Base-by-base conservation (phyloP, 1,139 yeast species). In the Blastobotrys malaysiensis region DNA sequence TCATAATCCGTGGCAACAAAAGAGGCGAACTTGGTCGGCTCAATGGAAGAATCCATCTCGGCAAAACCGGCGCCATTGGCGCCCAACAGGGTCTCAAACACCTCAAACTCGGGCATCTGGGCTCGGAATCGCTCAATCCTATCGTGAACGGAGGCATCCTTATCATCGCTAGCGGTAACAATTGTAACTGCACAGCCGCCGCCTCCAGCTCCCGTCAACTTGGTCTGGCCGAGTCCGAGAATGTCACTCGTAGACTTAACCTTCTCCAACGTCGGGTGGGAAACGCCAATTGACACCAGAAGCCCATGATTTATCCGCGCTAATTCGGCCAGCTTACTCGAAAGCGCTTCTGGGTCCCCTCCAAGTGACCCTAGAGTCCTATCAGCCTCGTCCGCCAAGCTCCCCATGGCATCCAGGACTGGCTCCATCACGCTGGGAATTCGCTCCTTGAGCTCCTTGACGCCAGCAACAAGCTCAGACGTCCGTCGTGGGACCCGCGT, bases 141-240 rank as follows among this genome's bases (percentile, higher is more conserved):
- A 1, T 76, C 77, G 7, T 70, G 71, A 16, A 67, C 65, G 11
- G 77, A 61, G 1, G 55, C 60, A 1, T 58, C 64, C 46, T 68
- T 73, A 1, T 69, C 66, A 2, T 73, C 74, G 9, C 75, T 77
- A 51, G 81, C 84, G 51, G 81, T 76, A 11, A 91, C 77, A 52
- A 93, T 73, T 0, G 98, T 93, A 55, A 95, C 86, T 18, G 97
- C 96, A 74, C 99, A 93, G 1, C 99, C 99, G 48, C 99, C 99
- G 18, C 99, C 99, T 22, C 99, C 99, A 0, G 99, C 99, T 46
- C 99, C 99, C 0, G 99, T 93, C 57, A 93, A 77, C 69, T 93
- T 93, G 1, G 99, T 91, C 57, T 88, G 84, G 5, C 99, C 99
- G 39, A 93, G 71, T 1, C 74, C 67, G 54, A 81, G 66, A 48